Base-by-base conservation (phyloP, 2,329 filamentous ascomycete genomes). In the Dactylellina parvicollis region DNA sequence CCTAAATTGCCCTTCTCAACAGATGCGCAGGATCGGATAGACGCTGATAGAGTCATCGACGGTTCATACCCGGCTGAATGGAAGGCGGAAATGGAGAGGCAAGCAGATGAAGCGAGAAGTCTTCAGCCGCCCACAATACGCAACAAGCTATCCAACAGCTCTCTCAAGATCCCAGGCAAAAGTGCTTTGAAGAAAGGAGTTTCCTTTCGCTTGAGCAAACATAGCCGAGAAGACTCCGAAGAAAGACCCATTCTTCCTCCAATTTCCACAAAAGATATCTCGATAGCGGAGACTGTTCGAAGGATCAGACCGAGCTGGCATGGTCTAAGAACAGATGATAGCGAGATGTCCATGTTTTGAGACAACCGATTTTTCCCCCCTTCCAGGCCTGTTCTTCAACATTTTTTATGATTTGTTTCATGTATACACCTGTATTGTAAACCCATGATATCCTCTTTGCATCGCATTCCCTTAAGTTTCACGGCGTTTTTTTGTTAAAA, bases 31-130 rank as follows among this genome's bases (percentile, higher is more conserved):
- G 60, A 73, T 14, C 50, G 60, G 20, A 66, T 73, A 38, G 69
- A 73, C 32, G 59, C 59, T 12, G 69, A 66, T 36, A 49, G 54
- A 4, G 36, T 32, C 12, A 40, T 60, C 22, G 69, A 73, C 32
- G 69, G 59, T 9, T 55, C 69, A 24, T 73, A 73, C 18, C 69
- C 69, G 3, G 7, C 34, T 3, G 69, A 73, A 47, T 73, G 69
- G 69, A 66, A 52, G 40, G 14, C 30, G 20, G 60, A 73, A 34
- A 73, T 73, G 60, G 69, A 73, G 28, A 42, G 54, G 30, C 60
- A 66, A 28, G 54, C 54, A 8, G 16, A 36, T 7, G 69, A 73
- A 36, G 69, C 66, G 7, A 54, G 24, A 9, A 2, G 8, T 18
- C 54, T 28, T 10, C 32, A 44, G 18, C 52, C 61, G 12, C 34